Evolutionary conservation across 2,329 filamentous ascomycete genomes (phyloP).

Genomic region (Aspergillus pseudoterreus): DNA sequence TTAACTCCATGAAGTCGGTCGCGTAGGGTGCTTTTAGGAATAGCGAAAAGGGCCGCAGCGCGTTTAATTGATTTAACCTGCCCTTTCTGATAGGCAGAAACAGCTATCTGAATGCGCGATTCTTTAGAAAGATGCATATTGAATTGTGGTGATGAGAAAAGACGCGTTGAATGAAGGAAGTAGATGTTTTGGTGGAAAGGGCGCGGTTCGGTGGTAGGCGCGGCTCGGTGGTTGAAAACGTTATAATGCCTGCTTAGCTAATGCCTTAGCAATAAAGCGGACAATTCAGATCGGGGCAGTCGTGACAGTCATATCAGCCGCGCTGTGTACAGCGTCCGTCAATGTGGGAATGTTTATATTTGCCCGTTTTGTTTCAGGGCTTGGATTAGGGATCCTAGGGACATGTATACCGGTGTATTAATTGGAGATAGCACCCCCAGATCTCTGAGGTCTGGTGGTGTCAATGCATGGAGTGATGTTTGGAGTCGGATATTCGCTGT

Average conservation of each 20-base stretch:
- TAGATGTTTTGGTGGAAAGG: too few species aligned
- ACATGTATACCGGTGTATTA: neutral
- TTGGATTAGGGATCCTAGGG: neutral
- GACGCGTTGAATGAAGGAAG: too few species aligned
- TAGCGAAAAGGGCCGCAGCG: too few species aligned
- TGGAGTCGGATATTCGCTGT: constrained; percentile 38
- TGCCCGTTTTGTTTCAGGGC: neutral
- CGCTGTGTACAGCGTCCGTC: neutral
- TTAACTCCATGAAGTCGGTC: too few species aligned
- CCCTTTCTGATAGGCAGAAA: too few species aligned
- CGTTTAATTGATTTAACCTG: too few species aligned
- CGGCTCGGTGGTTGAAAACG: too few species aligned
- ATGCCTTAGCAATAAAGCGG: constrained; percentile 34
- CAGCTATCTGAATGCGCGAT: too few species aligned
- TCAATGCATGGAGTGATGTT: constrained; percentile 41
- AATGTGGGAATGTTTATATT: neutral
- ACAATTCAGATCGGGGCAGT: constrained; percentile 16
- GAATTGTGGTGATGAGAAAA: too few species aligned
- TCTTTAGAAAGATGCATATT: too few species aligned
- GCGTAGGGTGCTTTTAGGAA: too few species aligned
- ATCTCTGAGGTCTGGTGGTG: constrained; percentile 40
- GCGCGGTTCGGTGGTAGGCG: too few species aligned
- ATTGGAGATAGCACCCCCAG: constrained; percentile 35
- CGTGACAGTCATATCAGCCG: neutral
- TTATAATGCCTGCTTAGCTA: constrained; percentile 39